Evolutionary conservation across 148 eudicot genomes (phyloP).

Genomic region (Fagopyrum tataricum): DNA sequence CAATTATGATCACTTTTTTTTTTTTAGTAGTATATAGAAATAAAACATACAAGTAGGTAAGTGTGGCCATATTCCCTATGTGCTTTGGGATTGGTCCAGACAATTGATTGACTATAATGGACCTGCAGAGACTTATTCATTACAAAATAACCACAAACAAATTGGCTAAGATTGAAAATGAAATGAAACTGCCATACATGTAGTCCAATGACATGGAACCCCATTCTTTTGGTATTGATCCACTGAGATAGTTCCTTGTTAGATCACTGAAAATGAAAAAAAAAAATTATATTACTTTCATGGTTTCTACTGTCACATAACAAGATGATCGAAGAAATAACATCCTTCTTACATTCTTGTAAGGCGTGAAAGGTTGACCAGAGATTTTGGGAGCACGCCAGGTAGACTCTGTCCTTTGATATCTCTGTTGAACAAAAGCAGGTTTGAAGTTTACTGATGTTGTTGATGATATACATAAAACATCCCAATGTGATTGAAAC

Average conservation of each 20-base stretch:
- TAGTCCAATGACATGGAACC: slow-evolving; percentile 23
- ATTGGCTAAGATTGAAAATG: neutral
- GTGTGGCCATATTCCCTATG: slow-evolving; percentile 26
- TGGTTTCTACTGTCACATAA: neutral
- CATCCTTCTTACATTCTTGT: slow-evolving; percentile 18
- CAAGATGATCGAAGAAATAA: neutral
- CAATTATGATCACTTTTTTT: too few species aligned
- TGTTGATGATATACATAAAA: neutral
- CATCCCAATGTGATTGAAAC: neutral
- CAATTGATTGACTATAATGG: slow-evolving; percentile 23
- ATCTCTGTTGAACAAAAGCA: slow-evolving; percentile 17
- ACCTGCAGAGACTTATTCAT: slow-evolving; percentile 12
- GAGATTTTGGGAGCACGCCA: slow-evolving; percentile 32
- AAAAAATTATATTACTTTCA: neutral
- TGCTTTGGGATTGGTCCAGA: slow-evolving; percentile 27
- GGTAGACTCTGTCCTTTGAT: slow-evolving; percentile 36
- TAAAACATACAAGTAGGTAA: slow-evolving; percentile 4
- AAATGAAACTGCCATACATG: slow-evolving; percentile 20
- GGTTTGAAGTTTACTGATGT: too few species aligned
- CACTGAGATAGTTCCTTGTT: slow-evolving; percentile 31
- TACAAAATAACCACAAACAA: neutral
- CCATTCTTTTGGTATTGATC: slow-evolving; percentile 37
- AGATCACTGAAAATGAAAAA: slow-evolving; percentile 22
- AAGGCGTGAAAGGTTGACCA: slow-evolving; percentile 26
- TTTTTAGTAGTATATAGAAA: neutral